A percentile compares a stretch with the other conserved stretches of the same genome.
These are phyloP conservation scores for Penicillium subrubescens DNA, from an alignment of 495 filamentous ascomycete genomes.

Conservation along the genomic window DNA sequence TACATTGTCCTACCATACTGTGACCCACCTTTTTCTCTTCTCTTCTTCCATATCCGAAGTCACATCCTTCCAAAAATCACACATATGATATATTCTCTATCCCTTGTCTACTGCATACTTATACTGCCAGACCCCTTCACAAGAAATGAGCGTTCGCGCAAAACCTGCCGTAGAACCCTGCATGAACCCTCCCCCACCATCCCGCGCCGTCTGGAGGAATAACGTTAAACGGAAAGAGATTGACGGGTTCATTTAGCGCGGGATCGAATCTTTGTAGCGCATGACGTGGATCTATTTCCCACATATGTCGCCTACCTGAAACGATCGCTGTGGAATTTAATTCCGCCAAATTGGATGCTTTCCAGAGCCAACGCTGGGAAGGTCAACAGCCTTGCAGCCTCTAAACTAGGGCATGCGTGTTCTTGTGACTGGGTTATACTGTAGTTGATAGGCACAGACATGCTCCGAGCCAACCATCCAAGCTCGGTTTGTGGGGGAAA, in stretches of 20 bases:
- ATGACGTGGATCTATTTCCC: not conserved
- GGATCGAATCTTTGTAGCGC: not conserved
- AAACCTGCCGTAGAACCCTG: slow-evolving; percentile 7
- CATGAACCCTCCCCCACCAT: slow-evolving; percentile 11
- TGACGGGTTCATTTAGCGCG: not conserved
- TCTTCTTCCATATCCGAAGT: not conserved
- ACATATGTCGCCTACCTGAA: not conserved
- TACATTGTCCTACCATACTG: not conserved
- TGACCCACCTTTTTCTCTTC: not conserved
- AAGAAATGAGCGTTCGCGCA: not conserved
- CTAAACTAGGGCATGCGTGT: not conserved
- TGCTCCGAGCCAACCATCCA: not conserved
- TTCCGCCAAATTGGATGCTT: not conserved
- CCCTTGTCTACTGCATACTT: not conserved
- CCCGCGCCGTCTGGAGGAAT: slow-evolving; percentile 1
- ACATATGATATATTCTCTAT: not conserved
- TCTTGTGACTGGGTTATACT: not conserved
- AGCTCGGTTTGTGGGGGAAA: not conserved
- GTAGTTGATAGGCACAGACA: not conserved
- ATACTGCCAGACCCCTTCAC: not conserved
- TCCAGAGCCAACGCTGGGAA: not conserved
- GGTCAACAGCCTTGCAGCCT: not conserved
- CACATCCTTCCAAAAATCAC: not conserved
- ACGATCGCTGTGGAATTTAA: not conserved
- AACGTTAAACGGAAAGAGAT: slow-evolving; percentile 12